Base-by-base conservation (phyloP, 495 filamentous ascomycete genomes). In the Jackrogersella minutella region DNA sequence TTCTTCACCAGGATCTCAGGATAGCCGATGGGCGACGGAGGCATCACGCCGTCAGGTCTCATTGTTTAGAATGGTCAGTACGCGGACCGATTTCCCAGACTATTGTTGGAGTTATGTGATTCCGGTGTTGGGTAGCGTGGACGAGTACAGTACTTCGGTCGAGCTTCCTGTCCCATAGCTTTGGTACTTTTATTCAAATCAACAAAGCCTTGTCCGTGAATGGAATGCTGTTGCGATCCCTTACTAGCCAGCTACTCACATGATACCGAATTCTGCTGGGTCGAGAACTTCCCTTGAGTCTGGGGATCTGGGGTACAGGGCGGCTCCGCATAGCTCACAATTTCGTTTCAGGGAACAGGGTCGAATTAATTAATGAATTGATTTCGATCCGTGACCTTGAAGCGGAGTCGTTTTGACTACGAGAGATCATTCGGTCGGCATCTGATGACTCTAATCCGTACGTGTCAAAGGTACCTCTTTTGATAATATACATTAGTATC, bases 61-160 rank as follows among this genome's bases (percentile, higher is more conserved):
- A 37, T 57, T 69, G 34, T 51, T 26, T 46, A 52, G 37, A 64
- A 41, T 51, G 54, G 11, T 17, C 47, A 64, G 55, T 46, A 46
- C 64, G 39, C 59, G 66, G 66, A 44, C 66, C 66, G 60, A 69
- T 30, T 55, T 50, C 26, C 40, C 31, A 44, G 49, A 33, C 47
- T 31, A 51, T 49, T 28, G n/a, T 55, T 31, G 17, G 10, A 33
- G 53, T 30, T 28, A n/a, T 33, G 40, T 16, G 9, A 19, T 43
- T 21, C 17, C 40, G n/a, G 40, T 43, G 36, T 47, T n/a, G 7
- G 3, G 44, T 17, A 28, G n/a, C 22, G 21, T 41, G 22, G 24
- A 21, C 34, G 37, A 30, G 50, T 34, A 47, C 21, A 40, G 26
- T 16, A 49, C 21, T 39, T 50, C 41, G 2, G 17, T 17, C 11